Percentiles rank a stretch among this genome's conserved stretches.
Conservation (phyloP, 371 early-diverging fungal species). For the Haplosporangium sp. region DNA sequence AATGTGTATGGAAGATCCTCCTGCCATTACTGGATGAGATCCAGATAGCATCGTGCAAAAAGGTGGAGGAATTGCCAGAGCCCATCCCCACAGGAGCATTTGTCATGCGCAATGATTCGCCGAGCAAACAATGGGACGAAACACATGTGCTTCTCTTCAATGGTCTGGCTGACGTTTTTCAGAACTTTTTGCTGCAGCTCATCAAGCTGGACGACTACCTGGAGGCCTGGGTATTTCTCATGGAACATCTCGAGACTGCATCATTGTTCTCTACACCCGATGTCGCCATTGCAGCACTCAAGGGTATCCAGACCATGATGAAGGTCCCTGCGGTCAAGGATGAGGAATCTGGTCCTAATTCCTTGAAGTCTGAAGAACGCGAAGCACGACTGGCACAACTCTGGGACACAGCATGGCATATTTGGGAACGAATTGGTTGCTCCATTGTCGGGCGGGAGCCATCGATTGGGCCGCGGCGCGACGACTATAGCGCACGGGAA, state of each 20-base stretch:
- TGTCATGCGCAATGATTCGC: conserved; percentile 73
- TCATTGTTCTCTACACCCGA: conserved; percentile 79
- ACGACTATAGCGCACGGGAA: conserved; percentile 26
- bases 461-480: conserved; percentile 15
- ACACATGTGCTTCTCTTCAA: conserved; percentile 86
- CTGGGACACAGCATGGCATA: conserved; percentile 80
- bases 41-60: conserved; percentile 63
- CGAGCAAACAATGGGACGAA: conserved; percentile 96
- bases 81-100: conserved; percentile 67
- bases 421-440: conserved; percentile 83
- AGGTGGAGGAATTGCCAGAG: conserved; percentile 34
- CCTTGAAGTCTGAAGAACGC: conserved; percentile 8
- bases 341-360: conserved; percentile 18
- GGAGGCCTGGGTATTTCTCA: conserved; percentile 70
- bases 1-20: conserved; percentile 89
- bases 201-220: conserved; percentile 70
- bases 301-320: conserved; percentile 72
- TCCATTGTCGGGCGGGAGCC: conserved; percentile 24
- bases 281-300: conserved; percentile 81
- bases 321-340: conserved; percentile 62
- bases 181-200: conserved; percentile 73
- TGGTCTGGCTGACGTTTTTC: conserved; percentile 79
- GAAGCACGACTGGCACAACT: conserved; percentile 56
- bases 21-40: conserved; percentile 90
- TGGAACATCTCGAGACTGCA: conserved; percentile 81